Base-by-base conservation (phyloP, 306 rosid species). In the Begonia fuchsioides region DNA sequence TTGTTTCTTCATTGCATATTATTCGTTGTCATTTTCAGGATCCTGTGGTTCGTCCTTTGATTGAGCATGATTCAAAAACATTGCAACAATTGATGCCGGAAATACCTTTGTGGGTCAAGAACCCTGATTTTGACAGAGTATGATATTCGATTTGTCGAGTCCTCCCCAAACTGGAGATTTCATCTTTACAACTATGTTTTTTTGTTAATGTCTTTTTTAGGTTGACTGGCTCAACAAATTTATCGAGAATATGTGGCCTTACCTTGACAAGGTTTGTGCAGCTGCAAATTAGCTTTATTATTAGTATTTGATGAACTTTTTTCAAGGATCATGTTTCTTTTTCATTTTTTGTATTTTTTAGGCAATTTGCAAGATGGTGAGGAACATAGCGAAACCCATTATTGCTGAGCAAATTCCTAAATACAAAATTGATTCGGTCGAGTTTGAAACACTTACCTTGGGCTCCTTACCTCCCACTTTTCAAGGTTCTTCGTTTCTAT, bases 371-470 rank as follows among this genome's bases (percentile, higher is more conserved):
- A 87, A 80, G 66, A 87, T 82, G 18, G 93, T 61, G 38, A 73
- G 49, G 69, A 80, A 47, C 32, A 73, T 83, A 51, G 82, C 93
- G 32, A 83, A 87, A 65, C 96, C 96, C 12, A 82, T 87, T 39
- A 83, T 87, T 63, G 96, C 87, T 9, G 94, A 87, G 63, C 81
- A 87, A 65, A 87, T 87, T 64, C 94, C 94, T 2, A 80, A 80
- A 56, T 83, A 87, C 80, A 83, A 83, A 68, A 82, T 87, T 13
- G 93, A 87, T 12, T 75, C 96, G 6, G 94, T 87, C 50, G 96
- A 87, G 15, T 83, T 87, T 40, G 93, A 83, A 51, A 58, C 67
- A 8, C 82, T 87, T 59, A 60, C 68, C 63, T 66, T 83, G 73
- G 94, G 96, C 55, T 62, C 85, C 61, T 47, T 82, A 43, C 93